A percentile compares a stretch with the other conserved stretches of the same genome.
These are phyloP conservation scores for Fonsecaea nubica DNA, from an alignment of 2,329 filamentous ascomycete species.

Conservation along the genomic window DNA sequence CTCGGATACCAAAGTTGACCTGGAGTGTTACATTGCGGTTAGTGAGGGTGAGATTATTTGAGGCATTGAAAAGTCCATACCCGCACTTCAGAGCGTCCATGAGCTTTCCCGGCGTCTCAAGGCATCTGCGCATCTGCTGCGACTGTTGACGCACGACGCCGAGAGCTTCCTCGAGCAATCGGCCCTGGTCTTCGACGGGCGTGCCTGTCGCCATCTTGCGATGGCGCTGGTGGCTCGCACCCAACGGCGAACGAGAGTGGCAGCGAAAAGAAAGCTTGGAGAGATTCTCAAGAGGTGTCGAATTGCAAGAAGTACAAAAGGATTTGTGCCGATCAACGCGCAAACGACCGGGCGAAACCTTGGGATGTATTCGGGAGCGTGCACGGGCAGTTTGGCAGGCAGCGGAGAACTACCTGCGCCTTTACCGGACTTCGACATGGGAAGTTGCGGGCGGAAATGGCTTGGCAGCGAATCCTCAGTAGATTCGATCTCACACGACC, in stretches of 20 bases:
- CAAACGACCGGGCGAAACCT: slow-evolving; percentile 10
- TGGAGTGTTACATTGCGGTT: slow-evolving; percentile 50
- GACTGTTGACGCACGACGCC: slow-evolving; percentile 97
- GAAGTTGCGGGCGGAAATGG: slow-evolving; percentile 2
- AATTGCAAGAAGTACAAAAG: slow-evolving; percentile 2
- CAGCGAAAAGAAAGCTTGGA: slow-evolving; percentile 1
- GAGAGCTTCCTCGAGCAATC: slow-evolving; percentile 95
- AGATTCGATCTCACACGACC: background rate
- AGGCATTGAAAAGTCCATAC: slow-evolving; percentile 61
- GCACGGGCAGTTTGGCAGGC: background rate
- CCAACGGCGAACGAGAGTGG: slow-evolving; percentile 20
- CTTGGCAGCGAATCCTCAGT: background rate
- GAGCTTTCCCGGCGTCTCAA: slow-evolving; percentile 96
- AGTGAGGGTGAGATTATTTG: slow-evolving; percentile 17
- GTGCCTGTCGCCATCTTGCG: slow-evolving; percentile 36
- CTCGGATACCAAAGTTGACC: slow-evolving; percentile 97
- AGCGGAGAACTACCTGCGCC: slow-evolving; percentile 7
- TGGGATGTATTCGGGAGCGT: background rate
- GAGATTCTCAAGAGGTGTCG: background rate
- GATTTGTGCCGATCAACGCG: background rate
- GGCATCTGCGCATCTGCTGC: slow-evolving; percentile 93
- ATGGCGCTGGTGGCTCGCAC: slow-evolving; percentile 22
- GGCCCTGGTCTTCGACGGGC: slow-evolving; percentile 76
- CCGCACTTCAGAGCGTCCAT: slow-evolving; percentile 99
- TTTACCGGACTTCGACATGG: background rate